Evolutionary conservation across 768 basidiomycete genomes (phyloP), one percentile per base, ranked within the genome.

Genomic region (Favolaschia claudopus): DNA sequence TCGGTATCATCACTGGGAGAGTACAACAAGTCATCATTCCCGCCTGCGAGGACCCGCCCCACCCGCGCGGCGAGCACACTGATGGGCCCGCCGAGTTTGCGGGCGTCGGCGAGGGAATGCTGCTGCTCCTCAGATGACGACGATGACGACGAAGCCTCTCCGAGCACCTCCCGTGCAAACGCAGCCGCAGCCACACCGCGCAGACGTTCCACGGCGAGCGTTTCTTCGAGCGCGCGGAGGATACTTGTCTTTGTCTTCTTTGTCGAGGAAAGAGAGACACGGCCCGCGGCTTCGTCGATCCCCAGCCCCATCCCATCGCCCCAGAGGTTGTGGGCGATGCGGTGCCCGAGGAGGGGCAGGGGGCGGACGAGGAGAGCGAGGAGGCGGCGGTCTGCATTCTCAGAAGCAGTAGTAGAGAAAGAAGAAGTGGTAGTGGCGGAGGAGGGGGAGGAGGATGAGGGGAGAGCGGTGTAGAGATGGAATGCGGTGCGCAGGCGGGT

Each of bases 61-160:
- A 92, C 76, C 7, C 74, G 67, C 62, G 79, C 76, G 1, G 83
- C 89, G 15, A 92, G 75, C 50, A 79, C 73, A 4, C 79, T 80
- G 0, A 85, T 79, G 12, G 70, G 67, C 1, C 89, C 90, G 3
- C 89, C 89, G 7, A 93, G 80, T 51, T 86, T 84, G 42, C 78
- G 79, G 20, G 88, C 87, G 24, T 85, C 84, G 7, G 83, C 82
- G 34, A 91, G 70, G 0, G 86, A 86, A 29, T 72, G 74, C 49
- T 73, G 70, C 70, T 81, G 78, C 61, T 80, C 80, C 34, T 74
- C 71, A n/a, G n/a, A n/a, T n/a, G n/a, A n/a, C n/a, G n/a, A n/a
- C n/a, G n/a, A n/a, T n/a, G n/a, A n/a, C n/a, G n/a, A n/a, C n/a
- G n/a, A n/a, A n/a, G n/a, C n/a, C n/a, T n/a, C n/a, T n/a, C 47